Percentiles rank a stretch among this genome's conserved stretches.
phyloP scores from a whole-genome alignment of 2,329 filamentous ascomycete species.

The Fusarium sp. region DNA sequence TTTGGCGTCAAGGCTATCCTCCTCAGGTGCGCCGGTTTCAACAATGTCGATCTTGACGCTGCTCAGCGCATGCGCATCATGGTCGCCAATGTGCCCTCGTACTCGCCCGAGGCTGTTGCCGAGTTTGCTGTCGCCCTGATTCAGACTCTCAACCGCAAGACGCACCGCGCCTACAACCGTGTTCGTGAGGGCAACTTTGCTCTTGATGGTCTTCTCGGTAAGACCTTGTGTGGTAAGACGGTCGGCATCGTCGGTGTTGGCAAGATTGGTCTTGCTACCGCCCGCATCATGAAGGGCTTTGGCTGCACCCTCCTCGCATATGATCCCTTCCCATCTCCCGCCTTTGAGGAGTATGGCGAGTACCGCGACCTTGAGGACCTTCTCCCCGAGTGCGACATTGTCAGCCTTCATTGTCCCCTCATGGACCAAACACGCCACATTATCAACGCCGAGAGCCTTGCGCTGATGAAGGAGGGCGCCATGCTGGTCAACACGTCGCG shows the following conservation, averaged over 20 bases:
- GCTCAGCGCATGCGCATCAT: slow-evolving; percentile 67
- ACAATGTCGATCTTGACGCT: slow-evolving; percentile 71
- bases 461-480: slow-evolving; percentile 68
- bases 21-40: slow-evolving; percentile 75
- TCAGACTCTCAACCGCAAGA: slow-evolving; percentile 75
- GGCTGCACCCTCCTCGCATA: slow-evolving; percentile 71
- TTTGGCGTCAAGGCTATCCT: slow-evolving; percentile 68
- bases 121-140: slow-evolving; percentile 77
- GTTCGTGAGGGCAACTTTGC: slow-evolving; percentile 77
- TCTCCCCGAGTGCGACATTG: slow-evolving; percentile 67
- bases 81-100: slow-evolving; percentile 75
- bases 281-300: slow-evolving; percentile 72
- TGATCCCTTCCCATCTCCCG: slow-evolving; percentile 65
- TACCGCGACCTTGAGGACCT: slow-evolving; percentile 67
- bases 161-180: slow-evolving; percentile 75
- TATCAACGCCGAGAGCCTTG: slow-evolving; percentile 66
- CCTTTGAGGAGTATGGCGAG: slow-evolving; percentile 62
- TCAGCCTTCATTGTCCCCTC: slow-evolving; percentile 76
- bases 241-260: slow-evolving; percentile 75
- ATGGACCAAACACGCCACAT: slow-evolving; percentile 70
- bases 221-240: slow-evolving; percentile 72
- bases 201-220: slow-evolving; percentile 72
- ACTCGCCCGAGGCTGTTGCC: slow-evolving; percentile 76
- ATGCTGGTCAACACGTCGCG: slow-evolving; percentile 77
- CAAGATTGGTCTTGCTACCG: slow-evolving; percentile 71